These are phyloP conservation scores for Mucor mucedo DNA, from an alignment of 371 early-diverging fungal species.

Conservation along the genomic window DNA sequence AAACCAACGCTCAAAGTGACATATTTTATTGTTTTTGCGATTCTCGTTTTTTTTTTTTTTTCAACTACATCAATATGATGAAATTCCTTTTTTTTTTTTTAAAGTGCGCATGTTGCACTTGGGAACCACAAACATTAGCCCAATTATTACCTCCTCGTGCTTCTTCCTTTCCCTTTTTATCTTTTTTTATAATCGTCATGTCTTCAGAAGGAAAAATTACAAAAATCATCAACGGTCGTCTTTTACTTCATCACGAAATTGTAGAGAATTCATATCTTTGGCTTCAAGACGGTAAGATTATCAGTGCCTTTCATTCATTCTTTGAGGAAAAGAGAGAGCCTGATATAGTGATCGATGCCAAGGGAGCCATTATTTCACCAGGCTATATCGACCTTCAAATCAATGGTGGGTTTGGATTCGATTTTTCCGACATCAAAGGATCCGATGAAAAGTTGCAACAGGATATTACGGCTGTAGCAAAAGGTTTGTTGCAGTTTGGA, in stretches of 20 bases:
- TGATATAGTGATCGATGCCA: slow-evolving; percentile 72
- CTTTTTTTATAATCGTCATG: no score
- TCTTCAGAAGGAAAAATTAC: slow-evolving; percentile 49
- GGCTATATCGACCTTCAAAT: slow-evolving; percentile 83
- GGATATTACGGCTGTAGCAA: slow-evolving; percentile 67
- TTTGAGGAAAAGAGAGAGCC: slow-evolving; percentile 65
- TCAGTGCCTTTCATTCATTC: slow-evolving; percentile 71
- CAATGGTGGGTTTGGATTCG: slow-evolving; percentile 81
- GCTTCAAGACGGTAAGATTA: slow-evolving; percentile 75
- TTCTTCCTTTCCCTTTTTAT: no score
- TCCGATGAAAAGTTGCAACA: slow-evolving; percentile 47
- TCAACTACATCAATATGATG: no score
- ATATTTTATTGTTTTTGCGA: no score
- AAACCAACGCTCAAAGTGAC: no score
- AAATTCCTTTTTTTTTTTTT: no score
- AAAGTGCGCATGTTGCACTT: no score
- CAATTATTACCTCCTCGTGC: no score
- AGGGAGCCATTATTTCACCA: slow-evolving; percentile 70
- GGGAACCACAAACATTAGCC: no score
- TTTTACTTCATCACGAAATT: slow-evolving; percentile 71
- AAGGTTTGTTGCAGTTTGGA: slow-evolving; percentile 73
- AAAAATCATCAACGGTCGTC: slow-evolving; percentile 76
- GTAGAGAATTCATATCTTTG: slow-evolving; percentile 71
- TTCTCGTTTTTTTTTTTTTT: no score
- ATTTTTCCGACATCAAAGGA: slow-evolving; percentile 67